Percentiles rank a stretch among this genome's conserved stretches.
Evolutionary conservation across 257 asterid genomes (phyloP).

Genomic region (Coffea eugenioides): DNA sequence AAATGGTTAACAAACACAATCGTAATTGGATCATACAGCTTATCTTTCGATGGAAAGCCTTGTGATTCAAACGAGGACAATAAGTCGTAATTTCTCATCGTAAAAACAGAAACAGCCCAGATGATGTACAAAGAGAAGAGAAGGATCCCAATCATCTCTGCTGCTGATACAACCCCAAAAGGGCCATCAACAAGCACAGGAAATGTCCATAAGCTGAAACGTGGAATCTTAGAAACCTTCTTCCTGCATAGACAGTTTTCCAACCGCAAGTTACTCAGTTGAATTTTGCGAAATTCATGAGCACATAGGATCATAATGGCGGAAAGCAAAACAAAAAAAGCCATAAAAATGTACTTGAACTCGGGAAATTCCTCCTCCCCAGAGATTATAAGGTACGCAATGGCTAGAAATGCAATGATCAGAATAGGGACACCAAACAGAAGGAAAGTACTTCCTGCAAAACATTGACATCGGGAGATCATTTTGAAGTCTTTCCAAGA

Average conservation of each 20-base stretch:
- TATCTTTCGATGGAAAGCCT: too few relatives aligned
- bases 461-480: not conserved
- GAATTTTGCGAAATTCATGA: not conserved
- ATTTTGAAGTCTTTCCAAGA: not conserved
- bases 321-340: too few relatives aligned
- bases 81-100: constrained; percentile 31
- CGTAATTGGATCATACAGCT: too few relatives aligned
- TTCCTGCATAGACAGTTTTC: constrained; percentile 28
- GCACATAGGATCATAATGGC: too few relatives aligned
- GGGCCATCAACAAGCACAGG: constrained; percentile 83
- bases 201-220: constrained; percentile 71
- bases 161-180: constrained; percentile 89
- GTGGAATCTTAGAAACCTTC: constrained; percentile 32
- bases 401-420: constrained; percentile 61
- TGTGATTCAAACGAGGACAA: constrained; percentile 20
- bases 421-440: constrained; percentile 67
- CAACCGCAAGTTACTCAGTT: not conserved
- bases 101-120: constrained; percentile 56
- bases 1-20: too few relatives aligned
- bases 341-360: constrained; percentile 24
- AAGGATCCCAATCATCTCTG: constrained; percentile 66
- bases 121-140: constrained; percentile 45
- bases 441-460: constrained; percentile 57
- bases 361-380: constrained; percentile 42
- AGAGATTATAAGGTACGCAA: constrained; percentile 40